These are phyloP conservation scores for Fusarium metavorans DNA, from an alignment of 2,329 filamentous ascomycete genomes.

Conservation along the genomic window DNA sequence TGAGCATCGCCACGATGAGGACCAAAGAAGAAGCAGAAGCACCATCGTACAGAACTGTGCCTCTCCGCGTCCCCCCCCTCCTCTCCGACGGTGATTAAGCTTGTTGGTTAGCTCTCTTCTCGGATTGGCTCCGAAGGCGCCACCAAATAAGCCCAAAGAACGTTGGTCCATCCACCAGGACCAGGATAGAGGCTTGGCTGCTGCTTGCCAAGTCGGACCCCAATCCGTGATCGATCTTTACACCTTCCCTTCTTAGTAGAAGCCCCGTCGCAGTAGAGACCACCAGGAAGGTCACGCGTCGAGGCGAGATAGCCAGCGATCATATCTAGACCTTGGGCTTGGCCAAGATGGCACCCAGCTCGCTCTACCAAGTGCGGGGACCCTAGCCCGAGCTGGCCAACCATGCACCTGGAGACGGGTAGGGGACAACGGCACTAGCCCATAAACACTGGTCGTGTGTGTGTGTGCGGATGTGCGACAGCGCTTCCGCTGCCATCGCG, in stretches of 20 bases:
- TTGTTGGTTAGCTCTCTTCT: slow-evolving; percentile 21
- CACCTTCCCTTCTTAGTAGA: slow-evolving; percentile 41
- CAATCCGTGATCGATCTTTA: slow-evolving; percentile 22
- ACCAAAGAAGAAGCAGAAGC: not conserved
- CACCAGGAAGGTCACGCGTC: slow-evolving; percentile 32
- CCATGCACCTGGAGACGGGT: not conserved
- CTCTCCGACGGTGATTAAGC: slow-evolving; percentile 29
- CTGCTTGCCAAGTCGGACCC: slow-evolving; percentile 28
- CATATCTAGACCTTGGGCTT: not conserved
- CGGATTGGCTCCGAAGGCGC: slow-evolving; percentile 10
- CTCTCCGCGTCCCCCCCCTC: not conserved
- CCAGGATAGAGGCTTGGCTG: not conserved
- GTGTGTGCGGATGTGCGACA: not conserved
- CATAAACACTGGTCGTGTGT: not conserved
- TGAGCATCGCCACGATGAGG: not conserved
- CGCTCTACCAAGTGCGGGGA: slow-evolving; percentile 35
- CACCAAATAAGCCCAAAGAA: slow-evolving; percentile 12
- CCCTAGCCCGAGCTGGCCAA: slow-evolving; percentile 3
- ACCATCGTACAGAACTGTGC: not conserved
- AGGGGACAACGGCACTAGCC: not conserved
- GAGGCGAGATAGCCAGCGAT: slow-evolving; percentile 33
- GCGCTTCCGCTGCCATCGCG: slow-evolving; percentile 2
- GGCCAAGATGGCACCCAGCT: not conserved
- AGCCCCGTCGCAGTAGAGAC: slow-evolving; percentile 19
- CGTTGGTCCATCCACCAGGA: not conserved